These are phyloP conservation scores for Pichia sporocuriosa DNA, from an alignment of 805 yeast genomes.

Conservation along the genomic window DNA sequence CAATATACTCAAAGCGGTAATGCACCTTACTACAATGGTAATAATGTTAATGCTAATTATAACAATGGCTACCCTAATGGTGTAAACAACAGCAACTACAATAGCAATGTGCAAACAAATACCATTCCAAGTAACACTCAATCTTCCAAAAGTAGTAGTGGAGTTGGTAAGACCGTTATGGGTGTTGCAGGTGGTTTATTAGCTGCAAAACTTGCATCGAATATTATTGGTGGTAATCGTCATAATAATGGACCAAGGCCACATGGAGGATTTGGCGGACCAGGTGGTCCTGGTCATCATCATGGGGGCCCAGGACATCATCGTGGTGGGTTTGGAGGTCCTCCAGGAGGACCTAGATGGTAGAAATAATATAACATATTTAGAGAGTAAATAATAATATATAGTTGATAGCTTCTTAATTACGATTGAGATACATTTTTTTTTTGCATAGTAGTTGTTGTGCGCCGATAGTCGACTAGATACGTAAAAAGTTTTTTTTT, in stretches of 20 bases:
- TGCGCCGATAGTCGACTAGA: too few relatives aligned
- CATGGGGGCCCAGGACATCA: not conserved
- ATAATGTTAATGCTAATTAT: too few relatives aligned
- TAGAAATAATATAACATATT: too few relatives aligned
- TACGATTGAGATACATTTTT: too few relatives aligned
- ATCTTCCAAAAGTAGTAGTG: not conserved
- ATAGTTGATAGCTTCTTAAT: too few relatives aligned
- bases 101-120: not conserved
- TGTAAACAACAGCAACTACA: slow-evolving; percentile 1
- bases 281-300: not conserved
- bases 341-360: too few relatives aligned
- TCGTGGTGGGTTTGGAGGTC: slow-evolving; percentile 1
- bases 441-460: too few relatives aligned
- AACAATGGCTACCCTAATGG: too few relatives aligned
- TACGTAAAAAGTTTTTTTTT: too few relatives aligned
- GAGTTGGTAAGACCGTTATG: slow-evolving; percentile 5
- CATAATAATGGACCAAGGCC: not conserved
- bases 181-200: slow-evolving; percentile 10
- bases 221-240: not conserved
- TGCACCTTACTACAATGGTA: too few relatives aligned
- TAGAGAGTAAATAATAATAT: too few relatives aligned
- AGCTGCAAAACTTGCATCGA: slow-evolving; percentile 4
- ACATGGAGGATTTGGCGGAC: not conserved
- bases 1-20: not conserved
- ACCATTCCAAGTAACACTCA: not conserved